A percentile compares a stretch with the other conserved stretches of the same genome.
Conservation (phyloP, 495 filamentous ascomycete species). For the Penicillium bovifimosum region DNA sequence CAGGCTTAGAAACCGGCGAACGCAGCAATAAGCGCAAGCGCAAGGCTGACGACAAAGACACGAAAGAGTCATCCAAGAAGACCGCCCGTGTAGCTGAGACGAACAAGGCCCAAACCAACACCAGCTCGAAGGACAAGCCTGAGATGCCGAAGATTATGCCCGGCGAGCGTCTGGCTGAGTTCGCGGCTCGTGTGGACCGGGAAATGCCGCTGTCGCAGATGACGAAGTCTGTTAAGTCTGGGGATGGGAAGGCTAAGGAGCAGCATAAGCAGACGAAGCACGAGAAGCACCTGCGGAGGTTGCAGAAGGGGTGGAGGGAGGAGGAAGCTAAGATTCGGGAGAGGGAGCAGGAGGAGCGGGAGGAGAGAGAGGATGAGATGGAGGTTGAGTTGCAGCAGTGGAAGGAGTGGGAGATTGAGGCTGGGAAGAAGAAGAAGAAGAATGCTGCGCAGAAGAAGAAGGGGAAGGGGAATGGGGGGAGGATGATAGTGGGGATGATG, state of each 20-base stretch:
- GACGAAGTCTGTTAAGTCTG: slow-evolving; percentile 35
- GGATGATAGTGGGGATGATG: slow-evolving; percentile 34
- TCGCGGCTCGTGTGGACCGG: slow-evolving; percentile 78
- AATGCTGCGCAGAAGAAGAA: slow-evolving; percentile 18
- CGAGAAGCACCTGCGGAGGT: slow-evolving; percentile 72
- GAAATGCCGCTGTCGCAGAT: slow-evolving; percentile 68
- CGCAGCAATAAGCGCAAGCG: slow-evolving; percentile 48
- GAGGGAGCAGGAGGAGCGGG: slow-evolving; percentile 60
- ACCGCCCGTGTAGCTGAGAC: background rate
- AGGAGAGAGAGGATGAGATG: slow-evolving; percentile 49
- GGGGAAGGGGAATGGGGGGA: slow-evolving; percentile 37
- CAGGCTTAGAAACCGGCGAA: slow-evolving; percentile 65
- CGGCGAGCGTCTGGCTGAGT: slow-evolving; percentile 76
- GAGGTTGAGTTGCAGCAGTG: slow-evolving; percentile 46
- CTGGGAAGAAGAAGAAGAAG: slow-evolving; percentile 51
- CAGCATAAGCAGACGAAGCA: slow-evolving; percentile 63
- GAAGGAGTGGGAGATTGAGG: slow-evolving; percentile 45
- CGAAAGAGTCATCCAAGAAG: slow-evolving; percentile 18
- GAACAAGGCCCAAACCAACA: slow-evolving; percentile 13
- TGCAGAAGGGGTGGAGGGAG: slow-evolving; percentile 77
- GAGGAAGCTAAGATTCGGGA: slow-evolving; percentile 61
- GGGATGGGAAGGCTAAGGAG: slow-evolving; percentile 41
- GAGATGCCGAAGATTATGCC: slow-evolving; percentile 65
- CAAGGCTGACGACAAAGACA: slow-evolving; percentile 6
- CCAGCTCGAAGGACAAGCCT: slow-evolving; percentile 11